These are phyloP conservation scores for Venustampulla echinocandica DNA, from an alignment of 495 filamentous ascomycete species.

Conservation along the genomic window DNA sequence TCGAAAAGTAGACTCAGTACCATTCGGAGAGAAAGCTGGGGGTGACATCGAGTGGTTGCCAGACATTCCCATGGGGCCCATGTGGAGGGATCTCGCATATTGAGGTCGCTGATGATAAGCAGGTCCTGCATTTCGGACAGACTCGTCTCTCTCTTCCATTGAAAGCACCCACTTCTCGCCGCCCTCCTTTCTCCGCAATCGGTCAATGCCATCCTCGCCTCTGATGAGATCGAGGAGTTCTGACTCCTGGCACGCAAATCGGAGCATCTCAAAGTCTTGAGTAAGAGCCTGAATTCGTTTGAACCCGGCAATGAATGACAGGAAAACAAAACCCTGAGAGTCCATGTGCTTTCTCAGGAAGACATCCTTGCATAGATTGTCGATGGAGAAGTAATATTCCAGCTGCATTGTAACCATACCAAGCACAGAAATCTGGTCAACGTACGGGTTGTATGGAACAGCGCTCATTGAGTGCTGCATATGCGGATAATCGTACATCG, in stretches of 20 bases:
- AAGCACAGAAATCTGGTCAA: conserved; percentile 48
- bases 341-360: conserved; percentile 91
- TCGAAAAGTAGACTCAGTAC: conserved; percentile 21
- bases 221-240: conserved; percentile 58
- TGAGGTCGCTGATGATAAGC: conserved; percentile 6
- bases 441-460: conserved; percentile 51
- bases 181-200: conserved; percentile 64
- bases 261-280: conserved; percentile 62
- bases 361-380: conserved; percentile 92
- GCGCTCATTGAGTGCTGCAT: conserved; percentile 52
- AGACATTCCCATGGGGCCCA: conserved; percentile 21
- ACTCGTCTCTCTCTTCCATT: conserved; percentile 29
- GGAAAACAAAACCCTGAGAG: conserved; percentile 78
- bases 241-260: conserved; percentile 62
- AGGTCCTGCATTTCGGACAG: conserved; percentile 35
- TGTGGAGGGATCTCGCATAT: conserved; percentile 15
- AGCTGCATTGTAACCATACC: conserved; percentile 60
- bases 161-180: conserved; percentile 77
- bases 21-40: conserved; percentile 28
- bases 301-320: conserved; percentile 71
- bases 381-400: conserved; percentile 94
- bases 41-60: conserved; percentile 25
- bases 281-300: conserved; percentile 73
- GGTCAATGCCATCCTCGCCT: conserved; percentile 65
- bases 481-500: conserved; percentile 39